Evolutionary conservation across 2,329 filamentous ascomycete genomes (phyloP).

Genomic region (Thelonectria olida): DNA sequence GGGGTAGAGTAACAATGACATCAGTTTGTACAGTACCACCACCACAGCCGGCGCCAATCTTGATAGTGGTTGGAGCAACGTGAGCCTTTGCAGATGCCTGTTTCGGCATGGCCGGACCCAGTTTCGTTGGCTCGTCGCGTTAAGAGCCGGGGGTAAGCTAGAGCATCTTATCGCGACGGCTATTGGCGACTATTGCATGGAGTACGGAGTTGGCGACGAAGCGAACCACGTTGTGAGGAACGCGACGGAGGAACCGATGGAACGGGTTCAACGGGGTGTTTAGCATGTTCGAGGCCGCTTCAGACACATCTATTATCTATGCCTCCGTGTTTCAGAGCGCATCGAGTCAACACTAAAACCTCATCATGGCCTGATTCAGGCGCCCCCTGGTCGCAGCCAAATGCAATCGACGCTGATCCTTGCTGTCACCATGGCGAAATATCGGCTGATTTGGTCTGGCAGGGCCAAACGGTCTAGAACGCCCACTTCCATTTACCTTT

Average conservation of each 20-base stretch:
- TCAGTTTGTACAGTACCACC: too few relatives aligned
- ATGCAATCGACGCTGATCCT: not conserved
- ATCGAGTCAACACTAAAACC: too few relatives aligned
- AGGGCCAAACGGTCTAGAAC: constrained; percentile 1
- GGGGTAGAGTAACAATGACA: constrained; percentile 15
- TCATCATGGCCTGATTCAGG: not conserved
- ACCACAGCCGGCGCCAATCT: constrained; percentile 27
- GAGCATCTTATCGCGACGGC: too few relatives aligned
- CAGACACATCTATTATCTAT: too few relatives aligned
- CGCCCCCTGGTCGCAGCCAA: not conserved
- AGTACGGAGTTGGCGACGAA: too few relatives aligned
- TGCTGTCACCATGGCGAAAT: not conserved
- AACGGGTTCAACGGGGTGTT: too few relatives aligned
- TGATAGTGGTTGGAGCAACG: constrained; percentile 22
- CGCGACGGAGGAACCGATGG: not conserved
- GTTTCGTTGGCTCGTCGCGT: constrained; percentile 16
- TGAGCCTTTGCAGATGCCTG: constrained; percentile 31
- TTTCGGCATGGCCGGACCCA: constrained; percentile 26
- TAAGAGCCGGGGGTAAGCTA: too few relatives aligned
- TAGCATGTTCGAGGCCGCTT: too few relatives aligned
- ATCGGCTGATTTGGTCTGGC: not conserved
- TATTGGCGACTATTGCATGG: too few relatives aligned
- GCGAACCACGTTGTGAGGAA: not conserved
- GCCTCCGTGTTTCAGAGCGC: too few relatives aligned
- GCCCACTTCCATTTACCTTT: not conserved